Evolutionary conservation across 345 rosid species (phyloP).

Genomic region (Ceriops tagal): DNA sequence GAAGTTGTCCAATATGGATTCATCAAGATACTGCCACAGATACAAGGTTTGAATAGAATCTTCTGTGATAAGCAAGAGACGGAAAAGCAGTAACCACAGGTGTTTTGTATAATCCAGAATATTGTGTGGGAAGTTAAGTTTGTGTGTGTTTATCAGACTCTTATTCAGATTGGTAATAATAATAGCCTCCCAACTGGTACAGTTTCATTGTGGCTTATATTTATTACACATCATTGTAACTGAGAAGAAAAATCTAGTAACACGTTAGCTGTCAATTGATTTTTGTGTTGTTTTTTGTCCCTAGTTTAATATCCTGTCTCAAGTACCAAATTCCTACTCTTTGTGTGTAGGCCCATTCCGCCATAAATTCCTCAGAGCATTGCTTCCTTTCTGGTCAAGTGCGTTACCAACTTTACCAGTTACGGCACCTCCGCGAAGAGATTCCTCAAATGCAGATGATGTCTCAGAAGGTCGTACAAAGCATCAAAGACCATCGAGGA

Average conservation of each 20-base stretch:
- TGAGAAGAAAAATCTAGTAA: too few species aligned
- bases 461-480: constrained; percentile 58
- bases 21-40: background rate
- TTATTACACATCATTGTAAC: background rate
- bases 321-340: constrained; percentile 7
- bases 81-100: too few species aligned
- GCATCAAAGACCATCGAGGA: constrained; percentile 67
- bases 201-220: background rate
- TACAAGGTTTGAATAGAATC: background rate
- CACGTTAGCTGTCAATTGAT: background rate
- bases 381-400: constrained; percentile 98
- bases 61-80: too few species aligned
- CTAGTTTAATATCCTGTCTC: background rate
- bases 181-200: background rate
- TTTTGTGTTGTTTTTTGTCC: background rate
- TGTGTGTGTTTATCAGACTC: background rate
- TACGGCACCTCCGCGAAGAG: constrained; percentile 88
- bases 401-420: constrained; percentile 95
- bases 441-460: constrained; percentile 60
- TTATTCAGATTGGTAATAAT: background rate
- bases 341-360: constrained; percentile 65
- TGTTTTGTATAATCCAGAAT: background rate
- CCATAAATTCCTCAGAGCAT: constrained; percentile 82
- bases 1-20: background rate
- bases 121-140: background rate